Evolutionary conservation across 192 early-diverging fungal species (phyloP), one percentile per base, ranked within the genome.

Genomic region (Coemansia sp.): DNA sequence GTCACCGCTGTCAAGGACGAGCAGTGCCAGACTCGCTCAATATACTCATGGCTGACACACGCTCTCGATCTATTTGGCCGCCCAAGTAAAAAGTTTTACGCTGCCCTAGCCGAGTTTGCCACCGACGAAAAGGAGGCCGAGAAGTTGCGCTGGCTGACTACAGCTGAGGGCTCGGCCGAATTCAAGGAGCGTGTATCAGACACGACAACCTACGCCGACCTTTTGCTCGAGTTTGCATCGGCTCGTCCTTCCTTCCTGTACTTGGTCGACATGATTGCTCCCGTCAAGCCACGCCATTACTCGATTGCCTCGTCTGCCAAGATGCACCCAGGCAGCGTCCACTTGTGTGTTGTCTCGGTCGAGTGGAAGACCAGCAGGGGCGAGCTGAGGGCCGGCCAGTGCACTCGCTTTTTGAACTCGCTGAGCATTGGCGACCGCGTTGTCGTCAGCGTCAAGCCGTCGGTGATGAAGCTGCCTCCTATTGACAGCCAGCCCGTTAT

Each of bases 221-320:
- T 97, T 15, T 85, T 98, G 58, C 85, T 86, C 31, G 92, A 92
- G 81, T 97, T 96, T 80, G 81, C 89, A 12, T 93, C 94, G 19
- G 93, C 91, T 17, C 87, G 88, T 42, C 93, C 93, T 29, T 71
- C 88, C 32, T 73, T 94, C 50, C 84, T 88, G 51, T 87, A 90
- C 51, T 84, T 98, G 34, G 83, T 94, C 3, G 79, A 77, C 44
- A 74, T 92, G 65, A 87, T 98, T 63, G 86, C 94, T 9, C 84
- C 88, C 32, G 94, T 97, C 86, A 98, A 97, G 79, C 94, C 96
- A 46, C 90, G 96, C 68, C 94, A 95, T 73, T 98, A 98, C 87
- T 98, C 96, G n/a, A 98, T 98, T 70, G 92, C 96, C 10, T 97
- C 95, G 11, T 91, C 93, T 6, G 88, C 90, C 74, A 90, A 86